A percentile compares a stretch with the other conserved stretches of the same genome.
These are phyloP conservation scores for Saturnispora zaruensis DNA, from an alignment of 805 yeast species.

Conservation along the genomic window DNA sequence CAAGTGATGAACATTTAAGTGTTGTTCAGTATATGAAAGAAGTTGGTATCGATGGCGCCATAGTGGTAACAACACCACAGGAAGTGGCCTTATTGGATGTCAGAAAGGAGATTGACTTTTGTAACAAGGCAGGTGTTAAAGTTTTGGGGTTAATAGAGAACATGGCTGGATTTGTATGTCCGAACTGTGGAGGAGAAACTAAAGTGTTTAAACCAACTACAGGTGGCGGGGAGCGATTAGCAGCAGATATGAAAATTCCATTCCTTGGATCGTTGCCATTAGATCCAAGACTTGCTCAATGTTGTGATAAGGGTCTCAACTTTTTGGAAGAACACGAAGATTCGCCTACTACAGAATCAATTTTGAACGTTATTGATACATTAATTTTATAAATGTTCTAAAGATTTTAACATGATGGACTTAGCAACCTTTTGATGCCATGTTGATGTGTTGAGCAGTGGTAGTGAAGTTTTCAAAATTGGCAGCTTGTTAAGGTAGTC, in stretches of 20 bases:
- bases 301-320: slow-evolving; percentile 81
- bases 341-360: slow-evolving; percentile 86
- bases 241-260: slow-evolving; percentile 67
- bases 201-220: slow-evolving; percentile 91
- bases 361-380: slow-evolving; percentile 70
- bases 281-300: slow-evolving; percentile 87
- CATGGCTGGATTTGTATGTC: slow-evolving; percentile 98
- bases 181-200: slow-evolving; percentile 83
- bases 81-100: slow-evolving; percentile 95
- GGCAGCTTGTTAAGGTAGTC: slow-evolving; percentile 33
- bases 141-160: slow-evolving; percentile 90
- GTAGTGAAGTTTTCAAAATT: background rate
- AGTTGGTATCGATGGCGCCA: slow-evolving; percentile 90
- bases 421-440: slow-evolving; percentile 7
- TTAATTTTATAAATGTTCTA: slow-evolving; percentile 2
- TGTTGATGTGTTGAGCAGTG: background rate
- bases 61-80: slow-evolving; percentile 94
- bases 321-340: slow-evolving; percentile 81
- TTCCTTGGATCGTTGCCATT: slow-evolving; percentile 90
- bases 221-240: slow-evolving; percentile 86
- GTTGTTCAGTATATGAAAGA: slow-evolving; percentile 83
- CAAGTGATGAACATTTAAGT: slow-evolving; percentile 92
- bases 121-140: slow-evolving; percentile 80
- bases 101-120: slow-evolving; percentile 90
- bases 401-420: slow-evolving; percentile 1